Evolutionary conservation across 352 stramenopile species (phyloP), one percentile per base, ranked within the genome.

Genomic region (Saprolegnia parasitica): DNA sequence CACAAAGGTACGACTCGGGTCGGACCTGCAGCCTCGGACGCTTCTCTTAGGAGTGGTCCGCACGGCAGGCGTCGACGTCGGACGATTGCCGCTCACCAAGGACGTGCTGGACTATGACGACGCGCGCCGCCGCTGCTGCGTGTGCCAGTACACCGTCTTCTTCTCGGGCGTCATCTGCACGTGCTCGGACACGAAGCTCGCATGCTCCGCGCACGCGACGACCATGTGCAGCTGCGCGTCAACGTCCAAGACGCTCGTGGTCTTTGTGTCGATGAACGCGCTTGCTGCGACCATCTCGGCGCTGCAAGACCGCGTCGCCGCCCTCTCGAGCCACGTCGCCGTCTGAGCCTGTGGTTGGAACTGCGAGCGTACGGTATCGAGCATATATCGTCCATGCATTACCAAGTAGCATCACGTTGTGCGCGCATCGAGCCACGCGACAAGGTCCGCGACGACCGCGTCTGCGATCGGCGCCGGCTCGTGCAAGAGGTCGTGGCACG

Each of bases 61-160:
- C 29, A 35, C 29, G 29, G 29, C 29, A 2, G 63, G n/a, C 46
- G 50, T 70, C 29, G 21, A 18, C 20, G 86, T 75, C 26, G 81
- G 78, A 5, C 79, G 90, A n/a, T 79, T 87, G 20, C 84, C 83
- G 75, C 65, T 93, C 55, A 83, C 89, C 60, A 81, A 89, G 45
- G 78, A 79, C n/a, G 83, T 80, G 11, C 90, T 93, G 83, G 75
- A 81, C 26, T 72, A 86, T 26, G 84, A 93, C 60, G 84, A 93
- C 61, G 67, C 86, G 5, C 80, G 83, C 1, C 81, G 87, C 65
- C 90, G 81, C 45, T 91, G 81, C 45, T 29, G 4, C 23, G 37
- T 67, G 10, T 93, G 84, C 74, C 87, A 79, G 40, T 83, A 93
- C 73, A 89, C 87, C 65, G 76, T 93, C 8, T 93, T 91, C 68